Conservation (phyloP, 129 eudicot species). For the Ambrosia trifida region DNA sequence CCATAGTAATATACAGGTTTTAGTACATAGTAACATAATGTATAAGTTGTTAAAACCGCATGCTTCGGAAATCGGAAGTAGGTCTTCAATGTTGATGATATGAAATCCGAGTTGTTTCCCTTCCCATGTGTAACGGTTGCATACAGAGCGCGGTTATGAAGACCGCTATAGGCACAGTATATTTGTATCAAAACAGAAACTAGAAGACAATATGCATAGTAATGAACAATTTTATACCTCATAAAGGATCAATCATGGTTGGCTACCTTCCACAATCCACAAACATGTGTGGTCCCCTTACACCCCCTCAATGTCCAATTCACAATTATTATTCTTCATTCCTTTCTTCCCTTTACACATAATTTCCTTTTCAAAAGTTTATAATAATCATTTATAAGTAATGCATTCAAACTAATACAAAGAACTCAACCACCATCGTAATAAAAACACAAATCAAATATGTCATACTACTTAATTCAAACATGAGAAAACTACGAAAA, state of each 20-base stretch:
- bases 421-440: not conserved
- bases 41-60: not conserved
- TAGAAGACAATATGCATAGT: conserved; percentile 31
- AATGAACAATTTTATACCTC: conserved; percentile 24
- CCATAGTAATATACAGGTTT: not conserved
- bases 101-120: not conserved
- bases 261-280: conserved; percentile 35
- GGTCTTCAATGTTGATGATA: not conserved
- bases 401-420: conserved; percentile 20
- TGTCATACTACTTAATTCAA: not conserved
- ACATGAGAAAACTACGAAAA: not conserved
- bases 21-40: conserved; percentile 3
- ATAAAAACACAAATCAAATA: not conserved
- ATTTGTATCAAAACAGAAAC: conserved; percentile 14
- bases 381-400: not conserved
- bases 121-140: not conserved
- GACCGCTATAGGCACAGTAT: not conserved
- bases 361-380: conserved; percentile 16
- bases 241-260: conserved; percentile 40
- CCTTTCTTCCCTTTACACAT: conserved; percentile 31
- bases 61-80: not conserved
- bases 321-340: conserved; percentile 31
- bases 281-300: conserved; percentile 40
- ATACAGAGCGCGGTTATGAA: not conserved
- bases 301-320: conserved; percentile 23